These are phyloP conservation scores for Hemileia vastatrix DNA, from an alignment of 1,284 basidiomycete species.

Conservation along the genomic window DNA sequence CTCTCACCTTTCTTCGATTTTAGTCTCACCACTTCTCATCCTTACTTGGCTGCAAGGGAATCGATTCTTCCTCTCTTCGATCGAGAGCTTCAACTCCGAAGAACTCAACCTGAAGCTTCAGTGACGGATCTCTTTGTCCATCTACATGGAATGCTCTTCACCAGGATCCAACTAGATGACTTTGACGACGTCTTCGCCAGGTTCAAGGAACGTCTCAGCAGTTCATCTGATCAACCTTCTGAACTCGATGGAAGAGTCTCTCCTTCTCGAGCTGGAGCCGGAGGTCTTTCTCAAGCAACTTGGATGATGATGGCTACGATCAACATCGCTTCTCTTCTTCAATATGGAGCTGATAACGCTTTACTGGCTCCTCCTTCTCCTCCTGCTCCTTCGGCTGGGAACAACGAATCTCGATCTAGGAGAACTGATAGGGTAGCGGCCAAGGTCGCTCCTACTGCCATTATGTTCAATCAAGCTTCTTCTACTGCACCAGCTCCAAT, in stretches of 20 bases:
- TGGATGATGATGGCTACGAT: slow-evolving; percentile 93
- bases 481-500: too few relatives aligned
- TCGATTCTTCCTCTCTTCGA: slow-evolving; percentile 78
- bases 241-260: slow-evolving; percentile 51
- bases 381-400: slow-evolving; percentile 46
- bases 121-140: slow-evolving; percentile 76
- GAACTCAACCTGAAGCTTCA: slow-evolving; percentile 56
- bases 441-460: slow-evolving; percentile 34
- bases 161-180: slow-evolving; percentile 82
- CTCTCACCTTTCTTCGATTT: neutral
- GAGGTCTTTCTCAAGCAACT: slow-evolving; percentile 59
- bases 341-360: slow-evolving; percentile 69
- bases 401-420: slow-evolving; percentile 36
- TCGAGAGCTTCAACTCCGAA: slow-evolving; percentile 53
- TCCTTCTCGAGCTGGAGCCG: slow-evolving; percentile 44
- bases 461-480: neutral
- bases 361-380: slow-evolving; percentile 51
- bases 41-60: slow-evolving; percentile 74
- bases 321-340: slow-evolving; percentile 70
- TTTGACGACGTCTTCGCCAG: slow-evolving; percentile 69
- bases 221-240: too few relatives aligned
- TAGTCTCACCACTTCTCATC: slow-evolving; percentile 66
- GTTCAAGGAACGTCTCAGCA: slow-evolving; percentile 73
- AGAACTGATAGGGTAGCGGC: slow-evolving; percentile 46
- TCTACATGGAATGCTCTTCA: slow-evolving; percentile 90